Conservation (phyloP, 306 rosid species). For the Glycine soja region DNA sequence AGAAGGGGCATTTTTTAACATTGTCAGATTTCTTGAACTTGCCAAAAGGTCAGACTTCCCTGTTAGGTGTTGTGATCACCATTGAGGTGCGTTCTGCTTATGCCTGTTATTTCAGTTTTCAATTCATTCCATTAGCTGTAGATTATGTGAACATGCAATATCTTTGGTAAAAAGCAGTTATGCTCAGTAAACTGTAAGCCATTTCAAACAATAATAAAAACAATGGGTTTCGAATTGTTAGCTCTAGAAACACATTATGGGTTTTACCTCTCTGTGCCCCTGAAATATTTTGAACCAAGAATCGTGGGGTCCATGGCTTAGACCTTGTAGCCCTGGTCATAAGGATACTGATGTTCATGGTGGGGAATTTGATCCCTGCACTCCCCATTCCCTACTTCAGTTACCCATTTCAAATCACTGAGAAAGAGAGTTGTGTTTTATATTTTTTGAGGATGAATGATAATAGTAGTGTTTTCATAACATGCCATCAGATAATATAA, state of each 20-base stretch:
- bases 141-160: conserved; percentile 10
- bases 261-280: background rate
- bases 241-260: background rate
- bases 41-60: conserved; percentile 65
- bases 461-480: background rate
- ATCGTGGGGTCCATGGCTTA: background rate
- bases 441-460: conserved; percentile 9
- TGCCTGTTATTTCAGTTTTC: conserved; percentile 26
- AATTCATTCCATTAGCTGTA: conserved; percentile 10
- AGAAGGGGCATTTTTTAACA: conserved; percentile 51
- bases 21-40: conserved; percentile 71
- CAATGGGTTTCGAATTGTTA: background rate
- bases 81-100: conserved; percentile 64
- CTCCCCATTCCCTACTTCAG: background rate
- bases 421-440: background rate
- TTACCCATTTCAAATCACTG: background rate
- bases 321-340: background rate
- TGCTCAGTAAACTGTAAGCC: conserved; percentile 7
- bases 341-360: background rate
- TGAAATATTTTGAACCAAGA: background rate
- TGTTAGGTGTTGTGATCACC: conserved; percentile 70
- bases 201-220: background rate
- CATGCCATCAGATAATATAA: conserved; percentile 7
- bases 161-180: background rate
- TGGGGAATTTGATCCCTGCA: background rate